phyloP scores from a whole-genome alignment of 2,329 filamentous ascomycete genomes.

The Arthrobotrys musiformis region DNA sequence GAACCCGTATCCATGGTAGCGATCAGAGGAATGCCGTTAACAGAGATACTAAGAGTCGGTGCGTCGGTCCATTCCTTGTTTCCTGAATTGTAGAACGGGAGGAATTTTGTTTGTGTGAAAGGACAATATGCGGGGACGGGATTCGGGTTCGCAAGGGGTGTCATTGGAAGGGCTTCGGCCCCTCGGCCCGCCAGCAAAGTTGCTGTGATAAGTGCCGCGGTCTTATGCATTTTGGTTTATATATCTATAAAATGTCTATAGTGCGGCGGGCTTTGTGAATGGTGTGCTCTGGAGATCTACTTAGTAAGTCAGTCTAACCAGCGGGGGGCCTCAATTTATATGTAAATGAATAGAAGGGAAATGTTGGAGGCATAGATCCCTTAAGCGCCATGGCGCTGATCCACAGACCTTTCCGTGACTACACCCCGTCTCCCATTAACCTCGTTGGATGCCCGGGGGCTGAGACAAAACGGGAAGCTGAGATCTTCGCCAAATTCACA shows the following conservation, averaged over 20 bases:
- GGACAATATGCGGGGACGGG: conserved; percentile 22
- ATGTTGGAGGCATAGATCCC: not conserved
- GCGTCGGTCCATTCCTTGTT: conserved; percentile 31
- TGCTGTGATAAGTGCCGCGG: not conserved
- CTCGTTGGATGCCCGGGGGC: not conserved
- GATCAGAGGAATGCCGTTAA: conserved; percentile 8
- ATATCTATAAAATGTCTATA: not conserved
- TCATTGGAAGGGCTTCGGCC: not conserved
- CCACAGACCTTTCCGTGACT: not conserved
- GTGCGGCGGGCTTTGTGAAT: not conserved
- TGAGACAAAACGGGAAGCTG: conserved; percentile 5
- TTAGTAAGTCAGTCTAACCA: not conserved
- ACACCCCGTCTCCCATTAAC: not conserved
- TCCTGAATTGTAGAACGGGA: conserved; percentile 23
- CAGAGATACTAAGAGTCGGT: conserved; percentile 17
- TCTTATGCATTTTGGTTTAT: conserved; percentile 20
- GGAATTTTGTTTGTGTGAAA: conserved; percentile 31
- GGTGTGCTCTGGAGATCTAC: not conserved
- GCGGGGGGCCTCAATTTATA: not conserved
- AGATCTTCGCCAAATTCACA: not conserved
- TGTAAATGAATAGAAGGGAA: not conserved
- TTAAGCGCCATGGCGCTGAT: conserved; percentile 10
- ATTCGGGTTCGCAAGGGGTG: not conserved
- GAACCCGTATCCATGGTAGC: conserved; percentile 39
- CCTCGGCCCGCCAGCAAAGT: not conserved